Evolutionary conservation across 768 basidiomycete genomes (phyloP).

Genomic region (Butyriboletus loyo): DNA sequence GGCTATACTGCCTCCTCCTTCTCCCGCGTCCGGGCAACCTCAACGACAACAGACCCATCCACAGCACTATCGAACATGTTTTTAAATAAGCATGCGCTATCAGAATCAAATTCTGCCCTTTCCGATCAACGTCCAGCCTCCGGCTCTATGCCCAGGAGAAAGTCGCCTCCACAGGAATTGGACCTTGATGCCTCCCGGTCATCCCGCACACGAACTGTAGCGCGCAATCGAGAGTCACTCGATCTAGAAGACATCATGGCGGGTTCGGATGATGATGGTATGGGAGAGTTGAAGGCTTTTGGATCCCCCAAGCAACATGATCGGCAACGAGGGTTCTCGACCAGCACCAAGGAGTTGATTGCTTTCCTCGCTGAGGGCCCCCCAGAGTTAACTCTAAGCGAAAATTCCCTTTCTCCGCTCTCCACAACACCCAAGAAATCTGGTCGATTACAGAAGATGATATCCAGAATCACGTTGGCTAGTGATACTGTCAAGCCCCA

Average conservation of each 20-base stretch:
- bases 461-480: slow-evolving; percentile 68
- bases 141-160: slow-evolving; percentile 20
- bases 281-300: slow-evolving; percentile 22
- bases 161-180: slow-evolving; percentile 27
- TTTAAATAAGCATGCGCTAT: slow-evolving; percentile 29
- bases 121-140: slow-evolving; percentile 26
- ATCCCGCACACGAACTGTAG: slow-evolving; percentile 44
- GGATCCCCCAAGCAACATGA: slow-evolving; percentile 41
- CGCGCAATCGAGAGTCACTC: slow-evolving; percentile 61
- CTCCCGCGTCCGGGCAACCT: slow-evolving; percentile 29
- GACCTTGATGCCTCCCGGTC: slow-evolving; percentile 26
- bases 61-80: slow-evolving; percentile 5
- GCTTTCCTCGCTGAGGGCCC: slow-evolving; percentile 60
- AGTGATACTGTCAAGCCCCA: slow-evolving; percentile 28
- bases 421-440: slow-evolving; percentile 39
- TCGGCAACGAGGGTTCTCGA: slow-evolving; percentile 39
- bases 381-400: slow-evolving; percentile 39
- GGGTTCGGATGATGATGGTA: slow-evolving; percentile 60
- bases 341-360: slow-evolving; percentile 47
- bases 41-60: slow-evolving; percentile 32
- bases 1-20: slow-evolving; percentile 25
- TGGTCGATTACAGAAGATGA: slow-evolving; percentile 75
- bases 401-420: slow-evolving; percentile 42
- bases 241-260: slow-evolving; percentile 76
- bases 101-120: slow-evolving; percentile 29